phyloP scores from a whole-genome alignment of 768 basidiomycete species.

The Hebeloma cylindrosporum region DNA sequence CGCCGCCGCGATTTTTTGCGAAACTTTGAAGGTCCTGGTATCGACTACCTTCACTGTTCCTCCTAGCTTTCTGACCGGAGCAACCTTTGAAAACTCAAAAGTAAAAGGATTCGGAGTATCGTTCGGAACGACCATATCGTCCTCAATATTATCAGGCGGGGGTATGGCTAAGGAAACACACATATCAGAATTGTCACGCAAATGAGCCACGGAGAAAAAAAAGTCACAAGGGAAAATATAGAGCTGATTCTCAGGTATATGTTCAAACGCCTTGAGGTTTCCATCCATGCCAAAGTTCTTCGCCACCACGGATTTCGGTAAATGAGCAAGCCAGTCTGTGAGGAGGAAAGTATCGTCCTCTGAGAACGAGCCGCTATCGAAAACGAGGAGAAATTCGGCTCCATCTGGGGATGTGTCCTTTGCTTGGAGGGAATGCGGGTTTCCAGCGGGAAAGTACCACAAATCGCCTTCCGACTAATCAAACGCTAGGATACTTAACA shows the following conservation, averaged over 20 bases:
- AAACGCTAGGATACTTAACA: not conserved
- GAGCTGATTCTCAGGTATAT: constrained; percentile 52
- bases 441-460: constrained; percentile 61
- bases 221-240: constrained; percentile 49
- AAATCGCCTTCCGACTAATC: constrained; percentile 38
- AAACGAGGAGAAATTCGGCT: constrained; percentile 53
- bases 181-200: not conserved
- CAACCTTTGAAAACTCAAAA: constrained; percentile 51
- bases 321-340: constrained; percentile 69
- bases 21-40: constrained; percentile 49
- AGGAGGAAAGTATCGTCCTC: constrained; percentile 62
- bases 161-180: constrained; percentile 34
- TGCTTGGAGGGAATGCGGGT: constrained; percentile 57
- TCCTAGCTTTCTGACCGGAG: constrained; percentile 43
- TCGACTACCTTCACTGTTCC: constrained; percentile 65
- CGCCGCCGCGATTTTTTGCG: constrained; percentile 54
- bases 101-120: constrained; percentile 52
- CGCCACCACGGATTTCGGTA: constrained; percentile 54
- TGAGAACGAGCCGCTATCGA: constrained; percentile 44
- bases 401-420: constrained; percentile 46
- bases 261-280: constrained; percentile 45
- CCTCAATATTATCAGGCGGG: constrained; percentile 39
- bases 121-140: constrained; percentile 49
- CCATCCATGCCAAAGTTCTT: constrained; percentile 59
- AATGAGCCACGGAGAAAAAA: not conserved